Conservation (phyloP, 108 stramenopile species). For the Thalassiosira profunda region DNA sequence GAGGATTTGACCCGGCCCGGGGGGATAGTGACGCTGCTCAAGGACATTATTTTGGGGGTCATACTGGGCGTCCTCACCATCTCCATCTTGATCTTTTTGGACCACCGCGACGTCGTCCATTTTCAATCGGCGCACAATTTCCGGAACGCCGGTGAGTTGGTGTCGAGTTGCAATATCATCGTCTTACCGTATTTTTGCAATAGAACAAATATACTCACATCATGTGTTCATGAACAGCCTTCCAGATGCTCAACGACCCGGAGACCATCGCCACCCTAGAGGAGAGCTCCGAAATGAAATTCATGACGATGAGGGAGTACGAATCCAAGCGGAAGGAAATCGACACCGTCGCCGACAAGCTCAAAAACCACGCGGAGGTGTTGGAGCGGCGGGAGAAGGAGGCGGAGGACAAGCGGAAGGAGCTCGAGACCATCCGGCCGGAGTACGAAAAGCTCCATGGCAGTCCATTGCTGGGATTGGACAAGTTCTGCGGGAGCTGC, state of each 20-base stretch:
- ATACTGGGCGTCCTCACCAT: conserved; percentile 26
- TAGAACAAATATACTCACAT: too few species aligned
- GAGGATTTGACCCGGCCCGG: background rate
- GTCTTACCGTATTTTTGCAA: too few species aligned
- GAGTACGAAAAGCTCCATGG: conserved; percentile 51
- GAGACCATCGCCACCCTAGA: conserved; percentile 18
- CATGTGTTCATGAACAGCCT: too few species aligned
- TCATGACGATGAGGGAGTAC: conserved; percentile 53
- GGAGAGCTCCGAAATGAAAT: conserved; percentile 52
- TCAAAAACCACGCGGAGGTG: conserved; percentile 31
- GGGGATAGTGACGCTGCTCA: conserved; percentile 5
- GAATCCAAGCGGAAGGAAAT: conserved; percentile 22
- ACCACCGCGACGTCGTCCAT: conserved; percentile 37
- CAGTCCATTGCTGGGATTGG: conserved; percentile 32
- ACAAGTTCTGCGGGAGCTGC: conserved; percentile 21
- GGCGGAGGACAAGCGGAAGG: conserved; percentile 35
- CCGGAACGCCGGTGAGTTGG: conserved; percentile 13
- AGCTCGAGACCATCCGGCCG: conserved; percentile 40
- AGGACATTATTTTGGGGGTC: conserved; percentile 28
- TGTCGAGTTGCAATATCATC: too few species aligned
- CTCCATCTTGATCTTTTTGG: conserved; percentile 22
- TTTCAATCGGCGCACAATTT: conserved; percentile 43
- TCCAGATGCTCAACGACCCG: conserved; percentile 28
- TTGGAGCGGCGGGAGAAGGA: conserved; percentile 35
- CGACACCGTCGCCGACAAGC: conserved; percentile 18